Base-by-base conservation (phyloP, 768 basidiomycete species). In the Calocera cornea region DNA sequence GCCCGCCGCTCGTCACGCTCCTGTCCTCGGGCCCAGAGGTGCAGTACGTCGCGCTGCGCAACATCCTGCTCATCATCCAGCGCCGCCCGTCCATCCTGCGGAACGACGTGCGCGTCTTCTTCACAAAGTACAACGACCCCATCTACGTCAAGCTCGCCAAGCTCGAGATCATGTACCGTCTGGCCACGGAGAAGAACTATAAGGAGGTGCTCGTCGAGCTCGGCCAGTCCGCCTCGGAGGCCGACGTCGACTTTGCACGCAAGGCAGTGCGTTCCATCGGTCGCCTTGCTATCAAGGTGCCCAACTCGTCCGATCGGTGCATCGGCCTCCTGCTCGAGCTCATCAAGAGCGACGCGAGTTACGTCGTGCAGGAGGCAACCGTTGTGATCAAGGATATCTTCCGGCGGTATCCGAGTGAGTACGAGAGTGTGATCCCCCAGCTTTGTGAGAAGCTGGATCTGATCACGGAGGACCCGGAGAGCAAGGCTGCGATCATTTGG, bases 51-150 rank as follows among this genome's bases (percentile, higher is more conserved):
- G 92, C 93, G 1, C 80, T 99, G 34, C 87, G 97, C 65, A 99
- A 99, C 74, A 98, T 99, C 74, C 82, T 97, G 64, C 83, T 99
- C 63, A 97, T 99, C 75, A 95, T 99, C 70, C 97, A 98, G 79
- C 85, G 95, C 63, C 84, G 97, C 34, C 94, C 97, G 1, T 77
- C 86, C 14, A 92, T 99, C 34, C 80, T 99, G 44, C 90, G 90
- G 78, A 97, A 97, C 77, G 97, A 98, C 74, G 95, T 99, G 74
- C 93, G 93, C 73, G 95, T 97, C 16, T 98, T 99, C 79, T 99
- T 99, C 79, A 97, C 94, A 89, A 98, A 99, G 78, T 99, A 98
- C 77, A 98, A 98, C 75, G 97, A 98, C 73, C 97, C 97, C 1
- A 97, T 98, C 71, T 99, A 98, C 75, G 92, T 98, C 76, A 98